Percentiles rank a stretch among this genome's conserved stretches.
phyloP scores from a whole-genome alignment of 1,284 basidiomycete genomes.

The Sporisorium reilianum region DNA sequence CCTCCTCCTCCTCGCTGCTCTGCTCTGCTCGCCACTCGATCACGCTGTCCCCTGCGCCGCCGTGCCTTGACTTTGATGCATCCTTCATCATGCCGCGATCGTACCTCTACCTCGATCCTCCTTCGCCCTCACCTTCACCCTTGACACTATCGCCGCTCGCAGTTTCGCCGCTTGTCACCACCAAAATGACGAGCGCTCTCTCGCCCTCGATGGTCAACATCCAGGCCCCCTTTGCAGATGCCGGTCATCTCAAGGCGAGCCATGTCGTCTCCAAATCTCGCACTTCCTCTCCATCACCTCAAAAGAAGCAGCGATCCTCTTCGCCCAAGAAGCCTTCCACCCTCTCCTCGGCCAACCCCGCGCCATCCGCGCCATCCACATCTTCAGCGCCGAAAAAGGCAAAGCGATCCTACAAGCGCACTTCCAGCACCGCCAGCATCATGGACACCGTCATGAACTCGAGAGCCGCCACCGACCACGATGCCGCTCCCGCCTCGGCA shows the following conservation, averaged over 20 bases:
- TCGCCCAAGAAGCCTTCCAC: constrained; percentile 21
- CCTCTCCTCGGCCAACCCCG: constrained; percentile 9
- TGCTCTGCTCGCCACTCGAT: not conserved
- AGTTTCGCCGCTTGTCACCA: not conserved
- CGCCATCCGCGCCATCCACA: constrained; percentile 13
- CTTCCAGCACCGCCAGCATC: constrained; percentile 46
- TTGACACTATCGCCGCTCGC: constrained; percentile 9
- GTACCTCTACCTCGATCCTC: constrained; percentile 19
- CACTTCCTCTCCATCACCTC: constrained; percentile 39
- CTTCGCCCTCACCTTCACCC: constrained; percentile 25
- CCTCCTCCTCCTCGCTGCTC: constrained; percentile 12
- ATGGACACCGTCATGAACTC: constrained; percentile 52
- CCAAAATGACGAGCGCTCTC: constrained; percentile 41
- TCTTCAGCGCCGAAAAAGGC: constrained; percentile 18
- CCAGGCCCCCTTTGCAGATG: constrained; percentile 45
- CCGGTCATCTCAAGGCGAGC: constrained; percentile 40
- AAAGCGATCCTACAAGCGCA: constrained; percentile 33
- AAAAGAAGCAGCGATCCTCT: constrained; percentile 43
- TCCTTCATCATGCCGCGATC: constrained; percentile 22
- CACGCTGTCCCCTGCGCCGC: not conserved
- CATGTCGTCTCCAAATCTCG: constrained; percentile 18
- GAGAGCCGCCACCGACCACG: constrained; percentile 44
- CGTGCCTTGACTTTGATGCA: not conserved
- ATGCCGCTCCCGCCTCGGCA: constrained; percentile 12
- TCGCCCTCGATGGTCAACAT: constrained; percentile 51